Evolutionary conservation across 2,329 filamentous ascomycete genomes (phyloP), one percentile per base, ranked within the genome.

Genomic region (Mycosphaerelloides madeirae): DNA sequence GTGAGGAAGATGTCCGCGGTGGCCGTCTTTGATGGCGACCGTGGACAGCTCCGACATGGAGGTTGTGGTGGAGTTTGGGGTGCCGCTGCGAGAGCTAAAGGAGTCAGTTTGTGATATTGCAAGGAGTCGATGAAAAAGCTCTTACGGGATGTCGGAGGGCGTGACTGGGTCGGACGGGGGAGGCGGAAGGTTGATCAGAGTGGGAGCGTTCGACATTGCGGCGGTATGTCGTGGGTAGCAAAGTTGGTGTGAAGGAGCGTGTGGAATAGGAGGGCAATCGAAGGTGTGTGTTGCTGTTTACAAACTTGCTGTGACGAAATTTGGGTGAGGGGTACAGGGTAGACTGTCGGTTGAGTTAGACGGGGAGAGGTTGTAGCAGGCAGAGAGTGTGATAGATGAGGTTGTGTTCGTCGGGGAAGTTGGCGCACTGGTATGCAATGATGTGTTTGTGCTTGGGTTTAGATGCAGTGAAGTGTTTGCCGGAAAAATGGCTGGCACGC

Each of bases 11-110:
- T 89, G 81, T 52, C 91, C 91, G 49, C 88, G 86, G 62, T 96
- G 88, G 57, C 91, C 91, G 64, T 97, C 91, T 69, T 96, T 95
- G 75, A 95, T 95, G 40, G 91, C 91, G 11, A 88, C 93, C 14
- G 91, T 96, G 13, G 88, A 95, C 37, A 97, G 78, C 31, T 89
- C 84, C 19, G 88, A 95, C 60, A 97, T 83, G 40, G 89, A 94
- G 11, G 90, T 96, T 3, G 87, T 94, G 31, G 86, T 85, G 55
- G 88, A 95, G 54, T 93, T 96, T 3, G 91, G 91, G 2, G 91
- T 97, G 60, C 91, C 90, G 53, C 88, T 95, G 54, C 53, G 55
- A 33, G 55, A 58, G 50, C 47, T 48, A 44, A 16, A 20, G 22
- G 11, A 29, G 37, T 39, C 37, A 40, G 38, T 35, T 18, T 16